These are phyloP conservation scores for Ophiostoma ulmi DNA, from an alignment of 2,329 filamentous ascomycete species.

Conservation along the genomic window DNA sequence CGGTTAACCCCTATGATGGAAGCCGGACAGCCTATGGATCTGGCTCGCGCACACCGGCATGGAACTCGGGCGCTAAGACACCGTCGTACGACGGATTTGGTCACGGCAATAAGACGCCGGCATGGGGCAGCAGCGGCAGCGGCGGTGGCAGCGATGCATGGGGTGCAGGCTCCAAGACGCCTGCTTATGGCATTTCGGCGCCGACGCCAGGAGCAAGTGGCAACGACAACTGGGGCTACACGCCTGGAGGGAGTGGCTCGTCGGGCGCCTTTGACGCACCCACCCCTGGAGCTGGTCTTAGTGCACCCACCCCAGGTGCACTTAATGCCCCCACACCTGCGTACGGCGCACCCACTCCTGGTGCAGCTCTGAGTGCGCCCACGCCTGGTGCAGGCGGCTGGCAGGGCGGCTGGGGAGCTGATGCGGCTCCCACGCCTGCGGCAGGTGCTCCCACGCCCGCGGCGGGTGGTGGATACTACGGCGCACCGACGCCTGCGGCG, in stretches of 20 bases:
- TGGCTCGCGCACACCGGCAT: conserved; percentile 67
- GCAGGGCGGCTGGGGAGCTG: conserved; percentile 55
- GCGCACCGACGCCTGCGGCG: conserved; percentile 62
- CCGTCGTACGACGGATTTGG: conserved; percentile 60
- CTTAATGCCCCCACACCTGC: conserved; percentile 67
- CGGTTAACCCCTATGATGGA: conserved; percentile 66
- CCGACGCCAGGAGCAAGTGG: conserved; percentile 50
- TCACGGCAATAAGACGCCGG: conserved; percentile 63
- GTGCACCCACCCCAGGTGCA: conserved; percentile 57
- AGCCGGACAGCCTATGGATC: conserved; percentile 73
- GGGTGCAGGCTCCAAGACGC: conserved; percentile 63
- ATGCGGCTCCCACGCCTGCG: conserved; percentile 62
- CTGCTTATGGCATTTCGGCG: conserved; percentile 60
- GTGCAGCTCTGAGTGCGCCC: conserved; percentile 53
- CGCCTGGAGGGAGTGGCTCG: neutral
- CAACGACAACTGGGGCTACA: conserved; percentile 29
- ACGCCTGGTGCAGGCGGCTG: conserved; percentile 62
- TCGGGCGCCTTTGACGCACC: conserved; percentile 59
- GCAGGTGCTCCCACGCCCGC: conserved; percentile 65
- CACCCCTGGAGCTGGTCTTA: conserved; percentile 55
- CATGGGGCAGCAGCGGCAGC: conserved; percentile 43
- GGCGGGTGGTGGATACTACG: conserved; percentile 52
- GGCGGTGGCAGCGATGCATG: conserved; percentile 27
- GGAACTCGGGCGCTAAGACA: conserved; percentile 73
- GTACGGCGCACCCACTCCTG: conserved; percentile 55